Evolutionary conservation across 192 early-diverging fungal species (phyloP), one percentile per base, ranked within the genome.

Genomic region (Linderina pennispora): DNA sequence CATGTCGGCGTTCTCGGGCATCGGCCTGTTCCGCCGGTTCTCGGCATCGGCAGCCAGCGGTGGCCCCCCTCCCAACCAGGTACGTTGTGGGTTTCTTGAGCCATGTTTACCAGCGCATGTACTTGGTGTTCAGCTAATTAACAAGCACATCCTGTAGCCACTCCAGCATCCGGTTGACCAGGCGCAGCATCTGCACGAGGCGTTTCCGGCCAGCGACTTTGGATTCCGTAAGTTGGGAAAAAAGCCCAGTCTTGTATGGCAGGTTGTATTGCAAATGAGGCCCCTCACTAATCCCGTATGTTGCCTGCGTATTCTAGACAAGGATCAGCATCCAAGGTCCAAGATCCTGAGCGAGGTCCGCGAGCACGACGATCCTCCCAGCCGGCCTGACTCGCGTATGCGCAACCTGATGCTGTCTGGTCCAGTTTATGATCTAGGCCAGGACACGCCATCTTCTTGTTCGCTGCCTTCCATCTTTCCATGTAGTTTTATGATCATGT

Each of bases 301-400:
- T 55, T n/a, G 55, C 58, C 47, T 65, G 58, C 34, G 45, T 65
- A 14, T 40, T 65, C 36, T 65, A 41, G 4, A 14, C 26, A 24
- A 17, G 22, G 45, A 35, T 28, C 36, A 38, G 13, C 55, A 50
- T 16, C 50, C 45, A 20, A 56, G 51, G 44, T 50, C 64, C 36
- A 50, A 45, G 23, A 44, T 54, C 10, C 51, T 59, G 1, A 52
- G 59, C 16, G 64, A 59, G 15, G 46, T 59, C 32, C 50, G 46
- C 35, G 40, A 33, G 16, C 39, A 22, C 23, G 52, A 59, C 23
- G 48, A 50, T 15, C 56, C 64, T 14, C 64, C 56, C 23, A 67
- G 56, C 48, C 56, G 64, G 10, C 64, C 64, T 19, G 64, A 67
- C 53, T 67, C 64, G 37, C 55, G 64, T 36, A 67, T 67, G 56